These are phyloP conservation scores for Coix lacrymajobi DNA, from an alignment of 176 grass and related monocot species.

Conservation along the genomic window DNA sequence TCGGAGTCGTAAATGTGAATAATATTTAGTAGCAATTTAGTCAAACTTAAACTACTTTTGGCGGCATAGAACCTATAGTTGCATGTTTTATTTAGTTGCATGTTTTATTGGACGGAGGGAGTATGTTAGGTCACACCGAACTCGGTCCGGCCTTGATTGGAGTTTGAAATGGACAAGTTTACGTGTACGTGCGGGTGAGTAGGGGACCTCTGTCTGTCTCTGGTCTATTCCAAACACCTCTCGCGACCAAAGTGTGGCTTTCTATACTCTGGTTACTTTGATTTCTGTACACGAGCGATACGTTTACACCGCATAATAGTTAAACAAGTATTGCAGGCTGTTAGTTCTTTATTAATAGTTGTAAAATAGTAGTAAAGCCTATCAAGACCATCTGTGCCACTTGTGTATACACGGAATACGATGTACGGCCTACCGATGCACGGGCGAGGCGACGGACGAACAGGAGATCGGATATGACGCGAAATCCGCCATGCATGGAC, in stretches of 20 bases:
- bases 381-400: slow-evolving; percentile 19
- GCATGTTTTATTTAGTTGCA: too few relatives aligned
- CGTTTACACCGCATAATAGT: neutral
- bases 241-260: neutral
- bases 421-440: slow-evolving; percentile 29
- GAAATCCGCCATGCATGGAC: neutral
- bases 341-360: neutral
- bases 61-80: too few relatives aligned
- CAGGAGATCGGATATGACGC: neutral
- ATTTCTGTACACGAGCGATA: neutral
- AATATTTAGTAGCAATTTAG: too few relatives aligned
- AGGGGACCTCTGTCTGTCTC: neutral
- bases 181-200: neutral
- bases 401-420: neutral
- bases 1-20: too few relatives aligned
- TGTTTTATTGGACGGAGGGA: too few relatives aligned
- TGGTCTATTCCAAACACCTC: neutral
- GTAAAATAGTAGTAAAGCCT: neutral
- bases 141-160: neutral
- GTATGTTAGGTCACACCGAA: neutral
- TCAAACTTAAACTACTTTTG: too few relatives aligned
- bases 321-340: neutral
- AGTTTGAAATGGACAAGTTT: neutral
- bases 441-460: neutral
- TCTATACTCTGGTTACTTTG: neutral